phyloP scores from a whole-genome alignment of 306 rosid genomes.

The Nissolia schottii region DNA sequence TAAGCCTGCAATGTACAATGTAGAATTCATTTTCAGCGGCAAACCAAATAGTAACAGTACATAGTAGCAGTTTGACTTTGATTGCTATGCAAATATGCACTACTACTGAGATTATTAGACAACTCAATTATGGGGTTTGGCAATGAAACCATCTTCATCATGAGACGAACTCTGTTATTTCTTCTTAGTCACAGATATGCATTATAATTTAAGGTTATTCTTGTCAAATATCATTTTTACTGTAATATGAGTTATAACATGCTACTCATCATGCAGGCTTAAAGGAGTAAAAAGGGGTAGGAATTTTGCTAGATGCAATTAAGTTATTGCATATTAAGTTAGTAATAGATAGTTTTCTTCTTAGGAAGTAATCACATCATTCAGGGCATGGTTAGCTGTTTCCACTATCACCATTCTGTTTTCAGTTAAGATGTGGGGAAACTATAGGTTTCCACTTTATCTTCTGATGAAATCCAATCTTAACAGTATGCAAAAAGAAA shows the following conservation, averaged over 20 bases:
- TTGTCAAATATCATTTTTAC: background rate
- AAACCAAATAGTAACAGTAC: background rate
- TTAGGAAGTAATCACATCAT: background rate
- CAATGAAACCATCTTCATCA: background rate
- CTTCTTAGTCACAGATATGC: background rate
- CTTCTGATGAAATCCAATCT: background rate
- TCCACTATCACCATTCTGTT: background rate
- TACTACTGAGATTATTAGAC: background rate
- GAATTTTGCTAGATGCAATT: background rate
- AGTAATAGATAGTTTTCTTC: background rate
- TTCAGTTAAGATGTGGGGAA: background rate
- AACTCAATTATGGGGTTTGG: background rate
- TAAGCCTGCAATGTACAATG: background rate
- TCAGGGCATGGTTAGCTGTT: background rate
- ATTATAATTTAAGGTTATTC: background rate
- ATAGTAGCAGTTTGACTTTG: background rate
- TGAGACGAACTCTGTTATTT: background rate
- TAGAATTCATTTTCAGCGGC: background rate
- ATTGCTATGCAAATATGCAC: background rate
- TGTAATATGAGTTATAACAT: background rate
- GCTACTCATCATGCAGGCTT: background rate
- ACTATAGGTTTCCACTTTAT: background rate
- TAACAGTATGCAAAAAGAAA: background rate
- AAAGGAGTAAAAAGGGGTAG: background rate
- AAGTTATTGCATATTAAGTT: background rate